Percentiles rank a stretch among this genome's conserved stretches.
These are phyloP conservation scores for Penicillium canescens DNA, from an alignment of 495 filamentous ascomycete genomes.

Conservation along the genomic window DNA sequence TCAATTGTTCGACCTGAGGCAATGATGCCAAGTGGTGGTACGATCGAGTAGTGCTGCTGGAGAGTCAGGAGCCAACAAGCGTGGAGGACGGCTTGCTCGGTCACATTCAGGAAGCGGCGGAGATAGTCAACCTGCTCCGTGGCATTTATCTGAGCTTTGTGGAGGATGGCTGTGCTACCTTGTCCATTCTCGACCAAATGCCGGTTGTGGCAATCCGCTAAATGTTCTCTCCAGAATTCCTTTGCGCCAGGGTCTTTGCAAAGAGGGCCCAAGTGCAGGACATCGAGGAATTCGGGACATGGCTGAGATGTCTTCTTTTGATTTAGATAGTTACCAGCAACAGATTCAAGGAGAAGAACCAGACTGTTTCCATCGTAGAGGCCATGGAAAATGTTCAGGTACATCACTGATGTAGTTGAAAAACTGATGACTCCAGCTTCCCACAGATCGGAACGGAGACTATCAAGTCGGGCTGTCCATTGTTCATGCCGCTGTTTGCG, in stretches of 20 bases:
- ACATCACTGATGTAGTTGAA: constrained; percentile 37
- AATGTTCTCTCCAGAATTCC: constrained; percentile 66
- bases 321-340: constrained; percentile 43
- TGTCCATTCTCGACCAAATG: constrained; percentile 17
- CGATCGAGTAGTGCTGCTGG: constrained; percentile 36
- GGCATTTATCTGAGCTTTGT: constrained; percentile 12
- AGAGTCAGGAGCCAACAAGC: constrained; percentile 36
- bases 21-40: constrained; percentile 37
- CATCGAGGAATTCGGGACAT: constrained; percentile 37
- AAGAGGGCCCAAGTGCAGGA: constrained; percentile 47
- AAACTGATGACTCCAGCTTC: constrained; percentile 43
- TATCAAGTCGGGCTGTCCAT: constrained; percentile 44
- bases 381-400: constrained; percentile 76
- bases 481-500: constrained; percentile 25
- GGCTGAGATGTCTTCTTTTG: neutral
- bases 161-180: constrained; percentile 13
- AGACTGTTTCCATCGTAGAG: constrained; percentile 88
- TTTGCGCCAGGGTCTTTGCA: constrained; percentile 44
- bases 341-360: constrained; percentile 58
- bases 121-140: constrained; percentile 20
- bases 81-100: constrained; percentile 44
- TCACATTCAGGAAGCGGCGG: constrained; percentile 34
- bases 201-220: constrained; percentile 41
- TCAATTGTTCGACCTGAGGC: constrained; percentile 48
- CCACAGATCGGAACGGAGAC: constrained; percentile 34